Evolutionary conservation across 2,329 filamentous ascomycete genomes (phyloP).

Genomic region (Exserohilum rostratum): DNA sequence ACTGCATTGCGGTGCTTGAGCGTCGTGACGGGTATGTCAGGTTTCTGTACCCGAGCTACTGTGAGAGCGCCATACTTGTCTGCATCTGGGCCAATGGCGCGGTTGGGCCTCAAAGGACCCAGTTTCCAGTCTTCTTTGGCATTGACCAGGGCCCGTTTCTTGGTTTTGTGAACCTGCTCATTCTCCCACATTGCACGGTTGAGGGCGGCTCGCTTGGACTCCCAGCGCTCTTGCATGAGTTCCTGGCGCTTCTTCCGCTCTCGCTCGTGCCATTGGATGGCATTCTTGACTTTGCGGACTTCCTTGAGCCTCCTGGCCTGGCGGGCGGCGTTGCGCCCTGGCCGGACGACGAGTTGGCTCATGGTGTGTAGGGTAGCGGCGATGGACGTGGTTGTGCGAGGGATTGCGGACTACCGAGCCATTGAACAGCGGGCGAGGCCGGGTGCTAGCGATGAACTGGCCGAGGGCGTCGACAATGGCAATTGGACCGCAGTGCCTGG

Average conservation of each 20-base stretch:
- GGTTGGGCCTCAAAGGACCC: conserved; percentile 77
- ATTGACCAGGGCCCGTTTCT: conserved; percentile 59
- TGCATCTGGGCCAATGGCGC: conserved; percentile 67
- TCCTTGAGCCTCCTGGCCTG: conserved; percentile 40
- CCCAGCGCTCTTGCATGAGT: conserved; percentile 35
- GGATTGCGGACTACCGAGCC: conserved; percentile 36
- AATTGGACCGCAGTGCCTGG: background rate
- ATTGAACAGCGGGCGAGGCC: conserved; percentile 18
- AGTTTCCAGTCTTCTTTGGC: conserved; percentile 78
- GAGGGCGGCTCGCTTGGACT: conserved; percentile 37
- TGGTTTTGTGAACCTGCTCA: conserved; percentile 32
- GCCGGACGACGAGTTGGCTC: conserved; percentile 31
- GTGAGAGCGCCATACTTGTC: conserved; percentile 65
- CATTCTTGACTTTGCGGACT: conserved; percentile 52
- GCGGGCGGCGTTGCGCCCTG: conserved; percentile 35
- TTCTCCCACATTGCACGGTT: conserved; percentile 22
- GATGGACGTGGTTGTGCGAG: conserved; percentile 16
- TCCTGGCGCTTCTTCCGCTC: conserved; percentile 32
- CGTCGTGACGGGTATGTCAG: conserved; percentile 49
- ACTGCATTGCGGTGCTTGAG: conserved; percentile 30
- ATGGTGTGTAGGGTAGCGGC: conserved; percentile 61
- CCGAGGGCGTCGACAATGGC: background rate
- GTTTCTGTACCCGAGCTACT: conserved; percentile 30
- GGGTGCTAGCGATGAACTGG: background rate
- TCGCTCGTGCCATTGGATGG: conserved; percentile 40